phyloP scores from a whole-genome alignment of 129 eudicot genomes.

The Flaveria linearis region DNA sequence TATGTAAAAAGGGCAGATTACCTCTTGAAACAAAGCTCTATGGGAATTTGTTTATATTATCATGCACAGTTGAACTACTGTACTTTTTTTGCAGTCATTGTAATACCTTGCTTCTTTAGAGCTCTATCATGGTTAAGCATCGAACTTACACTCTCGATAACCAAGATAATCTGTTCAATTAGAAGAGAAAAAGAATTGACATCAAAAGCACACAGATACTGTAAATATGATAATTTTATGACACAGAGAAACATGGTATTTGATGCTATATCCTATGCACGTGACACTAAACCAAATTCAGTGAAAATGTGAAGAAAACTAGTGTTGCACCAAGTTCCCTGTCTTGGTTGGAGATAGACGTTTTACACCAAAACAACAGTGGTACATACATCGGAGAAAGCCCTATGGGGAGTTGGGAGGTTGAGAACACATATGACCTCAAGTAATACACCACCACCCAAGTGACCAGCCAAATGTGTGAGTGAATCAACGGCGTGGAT shows the following conservation, averaged over 20 bases:
- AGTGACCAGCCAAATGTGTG: too few species aligned
- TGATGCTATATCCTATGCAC: not conserved
- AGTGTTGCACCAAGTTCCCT: too few species aligned
- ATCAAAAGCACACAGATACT: not conserved
- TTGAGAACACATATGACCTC: too few species aligned
- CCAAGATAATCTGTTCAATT: conserved; percentile 64
- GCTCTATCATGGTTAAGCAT: conserved; percentile 89
- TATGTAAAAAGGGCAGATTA: not conserved
- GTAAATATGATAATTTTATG: not conserved
- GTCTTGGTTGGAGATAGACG: too few species aligned
- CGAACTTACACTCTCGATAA: conserved; percentile 80
- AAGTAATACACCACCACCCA: too few species aligned
- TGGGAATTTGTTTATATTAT: not conserved
- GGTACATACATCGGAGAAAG: too few species aligned
- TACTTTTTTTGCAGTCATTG: conserved; percentile 28
- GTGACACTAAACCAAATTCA: too few species aligned
- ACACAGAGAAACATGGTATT: not conserved
- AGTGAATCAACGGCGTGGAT: too few species aligned
- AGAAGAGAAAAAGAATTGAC: not conserved
- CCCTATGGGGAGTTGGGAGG: too few species aligned
- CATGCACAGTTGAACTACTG: conserved; percentile 19
- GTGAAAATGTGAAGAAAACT: too few species aligned
- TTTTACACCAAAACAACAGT: too few species aligned
- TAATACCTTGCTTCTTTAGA: conserved; percentile 49
- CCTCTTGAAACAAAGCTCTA: conserved; percentile 14